Conservation (phyloP, 805 yeast species). For the Nakazawaea siamensis region DNA sequence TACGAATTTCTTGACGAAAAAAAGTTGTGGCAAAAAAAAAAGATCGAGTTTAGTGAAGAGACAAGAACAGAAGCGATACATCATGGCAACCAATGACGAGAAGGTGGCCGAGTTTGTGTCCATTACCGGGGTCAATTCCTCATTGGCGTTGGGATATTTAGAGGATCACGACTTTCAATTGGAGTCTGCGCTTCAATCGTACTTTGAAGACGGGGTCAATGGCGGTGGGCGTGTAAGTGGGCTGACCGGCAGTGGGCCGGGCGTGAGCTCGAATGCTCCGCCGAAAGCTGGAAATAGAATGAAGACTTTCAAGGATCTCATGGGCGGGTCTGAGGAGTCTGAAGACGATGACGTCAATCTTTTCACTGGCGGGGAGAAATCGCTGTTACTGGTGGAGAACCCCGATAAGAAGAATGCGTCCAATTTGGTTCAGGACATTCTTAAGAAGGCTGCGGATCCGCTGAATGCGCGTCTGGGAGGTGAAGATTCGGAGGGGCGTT, state of each 20-base stretch:
- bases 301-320: conserved; percentile 24
- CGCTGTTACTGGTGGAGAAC: conserved; percentile 73
- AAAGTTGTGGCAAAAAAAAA: too few relatives aligned
- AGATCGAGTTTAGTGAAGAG: too few relatives aligned
- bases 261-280: background rate
- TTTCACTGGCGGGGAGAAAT: conserved; percentile 62
- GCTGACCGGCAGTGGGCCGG: background rate
- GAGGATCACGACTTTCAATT: conserved; percentile 20
- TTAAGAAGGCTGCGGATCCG: conserved; percentile 60
- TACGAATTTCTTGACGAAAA: too few relatives aligned
- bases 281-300: conserved; percentile 11
- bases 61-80: too few relatives aligned
- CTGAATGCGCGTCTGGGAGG: conserved; percentile 18
- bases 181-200: conserved; percentile 12
- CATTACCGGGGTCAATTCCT: conserved; percentile 27
- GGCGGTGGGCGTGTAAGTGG: background rate
- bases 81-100: background rate
- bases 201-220: conserved; percentile 7
- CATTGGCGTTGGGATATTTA: conserved; percentile 29
- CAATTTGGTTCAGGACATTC: conserved; percentile 42
- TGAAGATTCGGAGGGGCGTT: conserved; percentile 16
- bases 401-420: conserved; percentile 39
- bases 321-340: conserved; percentile 22
- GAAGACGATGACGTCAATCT: conserved; percentile 28
- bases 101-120: conserved; percentile 25